Evolutionary conservation across 345 rosid genomes (phyloP).

Genomic region (Luvunga scandens): DNA sequence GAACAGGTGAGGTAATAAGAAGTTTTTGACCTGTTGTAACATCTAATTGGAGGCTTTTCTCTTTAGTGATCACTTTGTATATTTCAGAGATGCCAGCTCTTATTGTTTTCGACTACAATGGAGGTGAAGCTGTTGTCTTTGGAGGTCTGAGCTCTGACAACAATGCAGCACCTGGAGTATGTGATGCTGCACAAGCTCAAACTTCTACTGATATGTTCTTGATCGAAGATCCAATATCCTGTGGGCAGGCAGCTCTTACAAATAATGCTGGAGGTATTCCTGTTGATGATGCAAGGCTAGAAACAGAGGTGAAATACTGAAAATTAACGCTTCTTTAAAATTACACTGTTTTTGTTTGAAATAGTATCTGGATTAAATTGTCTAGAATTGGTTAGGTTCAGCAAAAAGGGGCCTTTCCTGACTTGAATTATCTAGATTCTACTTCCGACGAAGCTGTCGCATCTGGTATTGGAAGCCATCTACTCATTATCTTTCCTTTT

Average conservation of each 20-base stretch:
- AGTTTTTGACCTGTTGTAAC: slow-evolving; percentile 1
- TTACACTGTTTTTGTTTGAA: slow-evolving; percentile 12
- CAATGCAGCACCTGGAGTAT: slow-evolving; percentile 4
- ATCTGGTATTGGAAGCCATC: slow-evolving; percentile 29
- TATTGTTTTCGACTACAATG: neutral
- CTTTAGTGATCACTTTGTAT: neutral
- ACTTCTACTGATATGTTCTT: slow-evolving; percentile 13
- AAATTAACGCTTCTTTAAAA: neutral
- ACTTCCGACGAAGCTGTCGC: slow-evolving; percentile 27
- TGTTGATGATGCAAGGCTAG: slow-evolving; percentile 17
- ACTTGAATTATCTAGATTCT: slow-evolving; percentile 39
- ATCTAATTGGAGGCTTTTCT: neutral
- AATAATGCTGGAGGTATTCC: slow-evolving; percentile 17
- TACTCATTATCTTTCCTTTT: slow-evolving; percentile 1
- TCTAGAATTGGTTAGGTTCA: slow-evolving; percentile 19
- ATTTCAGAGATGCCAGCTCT: slow-evolving; percentile 20
- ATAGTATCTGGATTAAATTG: slow-evolving; percentile 15
- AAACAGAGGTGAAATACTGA: slow-evolving; percentile 31
- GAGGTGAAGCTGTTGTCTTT: neutral
- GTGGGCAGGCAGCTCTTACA: slow-evolving; percentile 8
- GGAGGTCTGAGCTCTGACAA: slow-evolving; percentile 7
- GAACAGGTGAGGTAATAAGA: slow-evolving; percentile 17
- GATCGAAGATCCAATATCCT: slow-evolving; percentile 9
- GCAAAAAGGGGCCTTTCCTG: slow-evolving; percentile 36
- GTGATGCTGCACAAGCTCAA: slow-evolving; percentile 6